Percentiles rank a stretch among this genome's conserved stretches.
Conservation (phyloP, 2,329 filamentous ascomycete species). For the Aschersonia sp. region DNA sequence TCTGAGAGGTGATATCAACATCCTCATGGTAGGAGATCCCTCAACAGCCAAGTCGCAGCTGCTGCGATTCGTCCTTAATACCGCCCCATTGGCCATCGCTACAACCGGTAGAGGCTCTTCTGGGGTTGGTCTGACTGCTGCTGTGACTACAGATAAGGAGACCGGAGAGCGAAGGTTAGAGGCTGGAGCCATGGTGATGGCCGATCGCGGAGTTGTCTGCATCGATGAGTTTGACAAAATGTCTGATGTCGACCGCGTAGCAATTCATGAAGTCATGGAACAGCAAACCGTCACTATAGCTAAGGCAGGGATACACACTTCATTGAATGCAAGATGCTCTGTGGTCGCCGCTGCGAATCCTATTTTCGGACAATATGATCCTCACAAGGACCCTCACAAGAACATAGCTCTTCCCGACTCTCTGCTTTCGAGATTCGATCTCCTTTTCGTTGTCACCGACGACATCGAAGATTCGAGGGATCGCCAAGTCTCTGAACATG, state of each 20-base stretch:
- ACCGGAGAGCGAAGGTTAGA: constrained; percentile 90
- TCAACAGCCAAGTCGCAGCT: constrained; percentile 98
- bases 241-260: constrained; percentile 94
- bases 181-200: constrained; percentile 97
- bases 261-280: constrained; percentile 99
- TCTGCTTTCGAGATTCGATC: constrained; percentile 92
- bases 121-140: constrained; percentile 91
- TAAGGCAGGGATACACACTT: constrained; percentile 96
- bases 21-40: constrained; percentile 96
- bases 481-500: constrained; percentile 85
- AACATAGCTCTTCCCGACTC: constrained; percentile 97
- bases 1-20: constrained; percentile 96
- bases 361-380: constrained; percentile 95
- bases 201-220: constrained; percentile 90
- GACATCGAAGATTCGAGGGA: constrained; percentile 93
- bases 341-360: constrained; percentile 95
- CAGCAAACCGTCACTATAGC: constrained; percentile 98
- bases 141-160: constrained; percentile 93
- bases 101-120: constrained; percentile 95
- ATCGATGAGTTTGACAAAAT: constrained; percentile 99
- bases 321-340: constrained; percentile 89
- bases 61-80: constrained; percentile 91
- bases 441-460: constrained; percentile 93
- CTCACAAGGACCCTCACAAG: constrained; percentile 95
- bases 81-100: constrained; percentile 87